Base-by-base conservation (phyloP, 352 stramenopile species). In the Globisporangium echinulatum region DNA sequence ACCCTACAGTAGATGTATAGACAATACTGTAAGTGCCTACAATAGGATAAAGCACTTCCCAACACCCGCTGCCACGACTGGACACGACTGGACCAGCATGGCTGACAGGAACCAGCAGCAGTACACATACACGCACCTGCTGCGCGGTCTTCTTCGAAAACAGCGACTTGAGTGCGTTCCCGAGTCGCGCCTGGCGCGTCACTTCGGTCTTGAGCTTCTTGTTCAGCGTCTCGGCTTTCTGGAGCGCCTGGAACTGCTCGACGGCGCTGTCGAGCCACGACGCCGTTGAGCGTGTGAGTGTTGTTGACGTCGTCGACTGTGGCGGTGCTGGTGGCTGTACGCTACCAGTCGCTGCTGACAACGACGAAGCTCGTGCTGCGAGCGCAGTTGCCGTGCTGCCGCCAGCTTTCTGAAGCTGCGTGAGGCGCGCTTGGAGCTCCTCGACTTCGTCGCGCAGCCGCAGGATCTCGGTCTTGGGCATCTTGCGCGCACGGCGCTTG, bases 121-220 rank as follows among this genome's bases (percentile, higher is more conserved):
- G 25, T 33, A 33, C 25, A 33, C 25, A 33, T 33, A 33, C 25
- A 59, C 43, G 33, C 19, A 61, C 56, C 49, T 61, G 56, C 38
- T 61, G 56, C 13, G 56, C 19, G 11, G 56, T 61, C 56, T 61
- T 61, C 48, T 61, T 61, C 38, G 37, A 49, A 14, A 61, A 61
- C 47, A 61, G 40, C 44, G 46, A 19, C 48, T 54, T 61, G 37
- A 61, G 56, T 17, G 47, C 48, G 25, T 54, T 47, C 7, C 56
- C 56, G 33, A 61, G 33, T 5, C 56, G 51, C 47, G 48, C 49
- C 38, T 61, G 56, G 39, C 56, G 56, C 37, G 51, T 43, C 5
- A 61, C 56, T 39, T 61, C 56, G 8, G 38, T 1, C 49, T 61
- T 61, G 17, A 61, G 39, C 40, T 61, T 61, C 15, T 5, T 10